Conservation (phyloP, 140 eudicot genomes). For the Cichorium intybus region DNA sequence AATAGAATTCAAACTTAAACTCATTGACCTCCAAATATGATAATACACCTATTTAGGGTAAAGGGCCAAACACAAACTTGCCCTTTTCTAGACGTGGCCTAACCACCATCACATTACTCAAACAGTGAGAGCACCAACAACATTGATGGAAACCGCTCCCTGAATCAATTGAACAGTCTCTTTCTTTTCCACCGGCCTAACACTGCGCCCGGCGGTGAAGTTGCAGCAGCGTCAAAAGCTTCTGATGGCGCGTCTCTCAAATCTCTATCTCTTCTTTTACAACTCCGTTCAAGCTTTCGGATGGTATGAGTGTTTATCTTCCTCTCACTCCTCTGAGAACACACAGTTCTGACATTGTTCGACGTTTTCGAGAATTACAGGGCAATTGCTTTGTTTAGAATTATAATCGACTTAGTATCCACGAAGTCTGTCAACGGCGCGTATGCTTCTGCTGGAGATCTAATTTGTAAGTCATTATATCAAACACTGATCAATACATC, state of each 20-base stretch:
- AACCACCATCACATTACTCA: background rate
- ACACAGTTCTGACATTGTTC: background rate
- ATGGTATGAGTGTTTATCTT: constrained; percentile 47
- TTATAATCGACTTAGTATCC: constrained; percentile 38
- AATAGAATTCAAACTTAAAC: too few relatives aligned
- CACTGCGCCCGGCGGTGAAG: background rate
- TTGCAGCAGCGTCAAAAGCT: background rate
- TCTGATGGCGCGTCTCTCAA: constrained; percentile 43
- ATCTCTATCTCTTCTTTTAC: constrained; percentile 69
- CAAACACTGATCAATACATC: background rate
- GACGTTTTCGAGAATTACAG: constrained; percentile 33
- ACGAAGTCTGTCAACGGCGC: constrained; percentile 55
- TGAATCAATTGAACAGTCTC: background rate
- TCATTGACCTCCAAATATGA: background rate
- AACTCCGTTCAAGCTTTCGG: constrained; percentile 75
- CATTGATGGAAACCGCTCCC: background rate
- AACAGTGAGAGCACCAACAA: background rate
- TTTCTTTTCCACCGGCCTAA: background rate
- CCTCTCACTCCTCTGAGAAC: background rate
- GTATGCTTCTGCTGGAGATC: constrained; percentile 68
- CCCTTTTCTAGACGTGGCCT: background rate
- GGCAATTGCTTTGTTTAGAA: constrained; percentile 51
- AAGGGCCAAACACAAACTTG: background rate
- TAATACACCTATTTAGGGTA: background rate
- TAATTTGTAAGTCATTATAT: constrained; percentile 49